Base-by-base conservation (phyloP, 352 stramenopile species). In the Pythium scleroteichum region DNA sequence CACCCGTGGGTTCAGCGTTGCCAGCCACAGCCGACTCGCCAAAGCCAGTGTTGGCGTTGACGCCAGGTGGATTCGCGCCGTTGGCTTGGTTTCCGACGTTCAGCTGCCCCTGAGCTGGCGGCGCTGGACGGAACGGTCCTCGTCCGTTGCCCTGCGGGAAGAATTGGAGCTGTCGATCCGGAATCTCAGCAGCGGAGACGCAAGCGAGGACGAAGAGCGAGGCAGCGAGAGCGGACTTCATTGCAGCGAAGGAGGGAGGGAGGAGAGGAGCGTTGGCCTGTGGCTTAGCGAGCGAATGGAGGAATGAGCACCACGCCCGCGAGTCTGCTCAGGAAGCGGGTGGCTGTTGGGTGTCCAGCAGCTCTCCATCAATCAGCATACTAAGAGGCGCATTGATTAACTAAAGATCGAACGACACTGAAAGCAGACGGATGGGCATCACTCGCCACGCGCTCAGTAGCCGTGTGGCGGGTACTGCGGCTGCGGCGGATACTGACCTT, bases 101-200 rank as follows among this genome's bases (percentile, higher is more conserved):
- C n/a, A 13, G 16, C 38, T 23, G 35, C 35, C 16, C 5, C 7
- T 9, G 38, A 9, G 22, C 14, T 38, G 48, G 17, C 14, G 4
- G 20, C 8, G 17, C 32, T 16, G 51, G 51, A 22, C 51, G 35
- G 35, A 58, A 58, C 7, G 39, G 51, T 26, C 51, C 51, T 49
- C 5, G 35, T 20, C 1, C 48, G 35, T 50, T 49, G 52, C 23
- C 39, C 26, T 48, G 52, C 17, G 53, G 53, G 38, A 23, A 35
- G 50, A 66, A 55, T 20, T 66, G 59, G 26, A 66, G 59, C 42
- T 66, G 32, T 26, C 56, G 59, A n/a, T 40, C 22, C 26, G 19
- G 44, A 12, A 14, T 19, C 2, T 32, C 22, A 27, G 41, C 29
- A 24, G 32, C 20, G 2, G 40, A 42, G 35, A 47, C 50, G 26